phyloP scores from a whole-genome alignment of 1,284 basidiomycete genomes.

The Austroboletus novae-zelandiae region DNA sequence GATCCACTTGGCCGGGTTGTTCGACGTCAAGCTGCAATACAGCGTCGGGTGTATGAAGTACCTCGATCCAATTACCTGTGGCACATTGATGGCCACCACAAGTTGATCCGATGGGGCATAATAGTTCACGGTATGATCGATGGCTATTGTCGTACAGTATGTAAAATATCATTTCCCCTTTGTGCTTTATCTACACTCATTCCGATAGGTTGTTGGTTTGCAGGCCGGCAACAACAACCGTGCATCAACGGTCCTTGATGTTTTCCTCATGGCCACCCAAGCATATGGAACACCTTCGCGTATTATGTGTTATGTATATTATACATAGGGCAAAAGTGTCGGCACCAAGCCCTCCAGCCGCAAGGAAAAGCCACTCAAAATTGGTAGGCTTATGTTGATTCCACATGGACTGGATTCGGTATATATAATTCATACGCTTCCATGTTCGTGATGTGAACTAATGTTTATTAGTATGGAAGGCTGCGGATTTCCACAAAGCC shows the following conservation, averaged over 20 bases:
- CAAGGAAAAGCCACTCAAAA: no score
- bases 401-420: not conserved
- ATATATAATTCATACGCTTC: not conserved
- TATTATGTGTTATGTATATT: no score
- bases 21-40: slow-evolving; percentile 18
- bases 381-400: not conserved
- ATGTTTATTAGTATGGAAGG: no score
- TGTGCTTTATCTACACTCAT: no score
- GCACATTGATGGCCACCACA: slow-evolving; percentile 52
- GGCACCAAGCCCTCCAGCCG: no score
- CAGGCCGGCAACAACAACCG: slow-evolving; percentile 1
- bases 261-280: not conserved
- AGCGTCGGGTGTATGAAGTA: not conserved
- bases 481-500: no score
- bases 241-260: slow-evolving; percentile 3
- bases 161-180: not conserved
- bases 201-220: slow-evolving; percentile 3
- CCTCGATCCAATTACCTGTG: slow-evolving; percentile 24
- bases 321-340: no score
- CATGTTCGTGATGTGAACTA: no score
- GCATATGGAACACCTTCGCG: not conserved
- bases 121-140: slow-evolving; percentile 47
- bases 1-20: slow-evolving; percentile 20
- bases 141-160: slow-evolving; percentile 9
- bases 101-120: slow-evolving; percentile 48